A percentile compares a stretch with the other conserved stretches of the same genome.
These are phyloP conservation scores for Yamadazyma scolyti DNA, from an alignment of 805 yeast species.

Conservation along the genomic window DNA sequence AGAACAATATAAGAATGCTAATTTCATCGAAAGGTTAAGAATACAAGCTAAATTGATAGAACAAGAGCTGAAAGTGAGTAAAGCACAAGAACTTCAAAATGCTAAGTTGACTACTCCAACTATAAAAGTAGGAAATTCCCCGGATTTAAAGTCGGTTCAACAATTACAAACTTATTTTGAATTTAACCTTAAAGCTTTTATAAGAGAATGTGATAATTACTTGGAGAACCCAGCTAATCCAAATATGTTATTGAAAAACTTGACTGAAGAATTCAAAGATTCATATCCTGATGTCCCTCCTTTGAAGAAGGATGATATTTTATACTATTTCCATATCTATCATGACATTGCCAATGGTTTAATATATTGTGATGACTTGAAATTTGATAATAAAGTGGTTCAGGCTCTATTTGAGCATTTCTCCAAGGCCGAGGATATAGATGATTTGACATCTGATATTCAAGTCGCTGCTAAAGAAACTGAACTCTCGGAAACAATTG, in stretches of 20 bases:
- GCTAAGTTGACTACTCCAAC: constrained; percentile 13
- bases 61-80: constrained; percentile 19
- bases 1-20: constrained; percentile 18
- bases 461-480: constrained; percentile 12
- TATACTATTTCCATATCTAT: constrained; percentile 22
- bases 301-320: constrained; percentile 22
- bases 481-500: constrained; percentile 13
- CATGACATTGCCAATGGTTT: constrained; percentile 25
- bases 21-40: constrained; percentile 20
- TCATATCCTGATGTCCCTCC: constrained; percentile 18
- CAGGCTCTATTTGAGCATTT: constrained; percentile 17
- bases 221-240: constrained; percentile 13
- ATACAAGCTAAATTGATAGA: constrained; percentile 18
- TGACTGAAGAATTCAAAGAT: constrained; percentile 16
- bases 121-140: constrained; percentile 13
- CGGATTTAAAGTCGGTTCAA: constrained; percentile 12
- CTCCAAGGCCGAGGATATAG: constrained; percentile 12
- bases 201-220: constrained; percentile 19
- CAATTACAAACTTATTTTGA: constrained; percentile 4
- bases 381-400: constrained; percentile 22
- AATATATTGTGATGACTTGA: constrained; percentile 23
- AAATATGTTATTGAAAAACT: constrained; percentile 17
- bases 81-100: constrained; percentile 14
- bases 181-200: constrained; percentile 21
- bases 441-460: constrained; percentile 5